Evolutionary conservation across 495 filamentous ascomycete genomes (phyloP).

Genomic region (Penicillium flavigenum): DNA sequence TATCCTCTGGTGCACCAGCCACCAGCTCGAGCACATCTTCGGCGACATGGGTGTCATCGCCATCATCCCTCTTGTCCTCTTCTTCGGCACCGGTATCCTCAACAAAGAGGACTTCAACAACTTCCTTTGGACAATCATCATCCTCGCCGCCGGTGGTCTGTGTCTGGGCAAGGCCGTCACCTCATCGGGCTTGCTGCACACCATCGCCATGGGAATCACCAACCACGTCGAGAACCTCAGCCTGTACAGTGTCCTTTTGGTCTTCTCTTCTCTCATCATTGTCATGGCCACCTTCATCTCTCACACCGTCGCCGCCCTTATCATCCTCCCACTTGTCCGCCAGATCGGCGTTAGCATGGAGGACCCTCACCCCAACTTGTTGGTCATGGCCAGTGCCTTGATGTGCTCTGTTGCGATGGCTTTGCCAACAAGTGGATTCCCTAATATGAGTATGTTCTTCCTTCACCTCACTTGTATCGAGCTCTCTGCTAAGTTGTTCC

Average conservation of each 20-base stretch:
- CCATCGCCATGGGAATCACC: constrained; percentile 76
- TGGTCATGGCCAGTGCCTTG: constrained; percentile 81
- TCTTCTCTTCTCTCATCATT: constrained; percentile 81
- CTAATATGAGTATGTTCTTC: constrained; percentile 90
- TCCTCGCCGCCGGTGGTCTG: constrained; percentile 90
- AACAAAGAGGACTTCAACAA: constrained; percentile 99
- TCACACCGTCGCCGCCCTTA: constrained; percentile 94
- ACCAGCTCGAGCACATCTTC: constrained; percentile 82
- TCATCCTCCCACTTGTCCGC: constrained; percentile 87
- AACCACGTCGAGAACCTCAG: constrained; percentile 70
- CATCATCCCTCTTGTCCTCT: constrained; percentile 90
- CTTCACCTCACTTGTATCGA: not conserved
- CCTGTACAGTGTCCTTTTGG: constrained; percentile 82
- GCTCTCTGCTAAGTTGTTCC: constrained; percentile 24
- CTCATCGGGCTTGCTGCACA: constrained; percentile 87
- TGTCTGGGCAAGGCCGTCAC: constrained; percentile 94
- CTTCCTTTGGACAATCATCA: constrained; percentile 99
- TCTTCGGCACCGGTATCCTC: constrained; percentile 95
- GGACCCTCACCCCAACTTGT: constrained; percentile 86
- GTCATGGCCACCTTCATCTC: constrained; percentile 98
- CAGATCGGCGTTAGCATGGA: constrained; percentile 81
- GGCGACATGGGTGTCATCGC: constrained; percentile 99
- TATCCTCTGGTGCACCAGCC: constrained; percentile 84
- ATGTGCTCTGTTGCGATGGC: constrained; percentile 80
- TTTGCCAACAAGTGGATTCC: constrained; percentile 92